A percentile compares a stretch with the other conserved stretches of the same genome.
phyloP scores from a whole-genome alignment of 495 filamentous ascomycete genomes.

The Tricharina praecox region DNA sequence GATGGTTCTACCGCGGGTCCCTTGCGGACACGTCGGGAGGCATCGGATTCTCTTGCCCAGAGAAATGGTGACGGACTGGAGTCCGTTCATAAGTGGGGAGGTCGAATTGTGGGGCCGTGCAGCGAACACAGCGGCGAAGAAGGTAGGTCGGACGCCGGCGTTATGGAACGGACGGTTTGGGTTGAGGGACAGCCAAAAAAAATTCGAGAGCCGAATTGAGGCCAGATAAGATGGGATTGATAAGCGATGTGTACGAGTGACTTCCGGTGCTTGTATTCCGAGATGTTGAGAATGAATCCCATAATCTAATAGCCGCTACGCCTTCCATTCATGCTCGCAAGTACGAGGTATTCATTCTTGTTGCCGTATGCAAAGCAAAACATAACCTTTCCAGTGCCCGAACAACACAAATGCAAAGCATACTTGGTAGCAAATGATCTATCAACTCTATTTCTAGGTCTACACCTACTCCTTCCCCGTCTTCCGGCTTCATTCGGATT shows the following conservation, averaged over 20 bases:
- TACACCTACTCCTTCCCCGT: slow-evolving; percentile 5
- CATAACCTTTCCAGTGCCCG: no score
- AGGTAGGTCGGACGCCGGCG: background rate
- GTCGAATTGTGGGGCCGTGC: background rate
- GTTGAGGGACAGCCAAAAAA: background rate
- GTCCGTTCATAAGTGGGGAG: slow-evolving; percentile 18
- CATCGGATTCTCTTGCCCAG: slow-evolving; percentile 14
- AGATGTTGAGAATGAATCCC: background rate
- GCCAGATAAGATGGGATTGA: background rate
- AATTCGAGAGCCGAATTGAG: background rate
- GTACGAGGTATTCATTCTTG: no score
- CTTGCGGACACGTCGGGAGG: slow-evolving; percentile 18
- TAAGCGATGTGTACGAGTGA: background rate
- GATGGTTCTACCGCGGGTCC: slow-evolving; percentile 17
- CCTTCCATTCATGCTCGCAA: no score
- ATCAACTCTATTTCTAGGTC: background rate
- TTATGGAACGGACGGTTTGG: background rate
- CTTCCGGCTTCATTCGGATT: slow-evolving; percentile 19
- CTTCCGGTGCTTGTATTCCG: background rate
- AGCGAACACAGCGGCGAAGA: background rate
- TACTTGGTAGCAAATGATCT: no score
- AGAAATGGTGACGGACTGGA: slow-evolving; percentile 15
- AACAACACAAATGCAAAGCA: no score
- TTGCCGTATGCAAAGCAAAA: no score
- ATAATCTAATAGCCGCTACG: no score